Base-by-base conservation (phyloP, 257 asterid species). In the Solanum chmielewskii region DNA sequence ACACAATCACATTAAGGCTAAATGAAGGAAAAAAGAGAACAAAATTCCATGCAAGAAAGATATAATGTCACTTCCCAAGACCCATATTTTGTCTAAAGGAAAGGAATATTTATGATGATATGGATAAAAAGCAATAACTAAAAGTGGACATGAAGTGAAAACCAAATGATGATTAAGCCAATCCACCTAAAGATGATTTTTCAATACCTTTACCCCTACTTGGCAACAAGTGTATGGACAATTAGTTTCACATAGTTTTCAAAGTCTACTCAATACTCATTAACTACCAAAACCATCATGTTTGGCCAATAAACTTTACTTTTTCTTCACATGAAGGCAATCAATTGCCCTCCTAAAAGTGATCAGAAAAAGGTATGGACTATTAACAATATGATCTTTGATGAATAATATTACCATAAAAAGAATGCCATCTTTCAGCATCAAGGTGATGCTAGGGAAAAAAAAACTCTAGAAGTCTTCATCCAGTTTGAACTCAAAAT, bases 391-490 rank as follows among this genome's bases (percentile, higher is more conserved):
- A 86, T 71, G 59, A 49, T 86, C 69, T 41, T 29, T 15, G 25
- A 71, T 76, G 86, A 88, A 84, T 83, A 23, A 68, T 83, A 69
- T 59, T 82, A 71, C 71, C 82, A 87, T 41, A 77, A 68, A 70
- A 35, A 41, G 29, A 29, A 82, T 73, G 75, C 47, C 85, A 49
- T 78, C 33, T 70, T 88, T 89, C 87, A 84, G 83, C 86, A 87
- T 86, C 88, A 31, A 87, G 69, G 84, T 74, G 39, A 49, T 85
- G 88, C 66, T 25, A 84, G 75, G 64, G 37, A 9, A 62, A 14
- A n/a, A 64, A 84, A 31, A 66, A 42, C 20, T n/a, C 92, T 93
- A 93, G 92, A 94, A 95, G 90, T 95, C 98, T 83, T 94, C 98
- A 11, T 94, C 95, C 89, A 87, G 86, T 70, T 90, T 94, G 95